Conservation (phyloP, 2,329 filamentous ascomycete genomes). For the Coniochaeta sp. region DNA sequence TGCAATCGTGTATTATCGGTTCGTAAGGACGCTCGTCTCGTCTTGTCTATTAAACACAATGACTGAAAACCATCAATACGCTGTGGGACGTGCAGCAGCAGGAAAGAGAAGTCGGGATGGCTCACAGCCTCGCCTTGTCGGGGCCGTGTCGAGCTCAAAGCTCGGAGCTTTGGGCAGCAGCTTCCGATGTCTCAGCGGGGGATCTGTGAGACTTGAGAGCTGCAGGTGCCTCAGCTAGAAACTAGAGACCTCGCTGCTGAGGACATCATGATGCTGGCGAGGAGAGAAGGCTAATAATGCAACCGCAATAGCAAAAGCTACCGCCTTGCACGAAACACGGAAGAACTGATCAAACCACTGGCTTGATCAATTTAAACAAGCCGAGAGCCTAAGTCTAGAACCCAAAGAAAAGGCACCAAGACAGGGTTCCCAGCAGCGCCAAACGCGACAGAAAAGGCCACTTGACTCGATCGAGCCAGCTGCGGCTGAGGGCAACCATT, state of each 20-base stretch:
- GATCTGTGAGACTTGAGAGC: neutral
- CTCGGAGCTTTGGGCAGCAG: neutral
- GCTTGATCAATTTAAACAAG: neutral
- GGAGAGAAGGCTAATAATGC: neutral
- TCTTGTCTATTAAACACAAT: neutral
- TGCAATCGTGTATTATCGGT: neutral
- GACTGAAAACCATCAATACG: neutral
- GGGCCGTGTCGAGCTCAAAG: neutral
- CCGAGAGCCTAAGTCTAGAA: neutral
- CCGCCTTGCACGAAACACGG: neutral
- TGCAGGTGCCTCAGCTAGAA: neutral
- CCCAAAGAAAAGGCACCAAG: neutral
- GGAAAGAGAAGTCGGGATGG: neutral
- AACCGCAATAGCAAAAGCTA: neutral
- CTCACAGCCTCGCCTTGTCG: neutral
- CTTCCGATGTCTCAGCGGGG: neutral
- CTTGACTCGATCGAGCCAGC: conserved; percentile 1
- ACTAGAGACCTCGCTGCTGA: neutral
- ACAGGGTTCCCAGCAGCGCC: neutral
- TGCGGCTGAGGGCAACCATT: neutral
- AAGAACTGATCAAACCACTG: neutral
- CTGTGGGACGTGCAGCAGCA: neutral
- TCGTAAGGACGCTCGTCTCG: neutral
- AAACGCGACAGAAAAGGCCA: neutral
- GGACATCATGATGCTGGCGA: neutral